phyloP scores from a whole-genome alignment of 2,329 filamentous ascomycete genomes.

The Colletotrichum lindemuthianum region DNA sequence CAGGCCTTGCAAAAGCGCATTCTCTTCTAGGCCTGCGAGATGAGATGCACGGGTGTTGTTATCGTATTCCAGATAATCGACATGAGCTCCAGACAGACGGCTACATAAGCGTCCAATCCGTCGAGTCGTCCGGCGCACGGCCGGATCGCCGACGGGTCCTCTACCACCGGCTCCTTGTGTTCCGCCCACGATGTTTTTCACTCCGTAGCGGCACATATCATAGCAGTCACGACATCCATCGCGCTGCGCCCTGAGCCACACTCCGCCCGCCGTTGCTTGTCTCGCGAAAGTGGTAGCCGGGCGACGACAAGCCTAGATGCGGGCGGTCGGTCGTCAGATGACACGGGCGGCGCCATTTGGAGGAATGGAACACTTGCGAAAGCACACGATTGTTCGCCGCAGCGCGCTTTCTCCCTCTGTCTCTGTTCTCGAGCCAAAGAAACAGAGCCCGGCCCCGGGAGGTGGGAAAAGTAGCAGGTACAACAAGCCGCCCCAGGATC shows the following conservation, averaged over 20 bases:
- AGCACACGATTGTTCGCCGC: slow-evolving; percentile 26
- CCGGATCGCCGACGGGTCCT: slow-evolving; percentile 21
- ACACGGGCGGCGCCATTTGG: slow-evolving; percentile 24
- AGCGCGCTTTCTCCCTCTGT: slow-evolving; percentile 9
- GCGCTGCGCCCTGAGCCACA: slow-evolving; percentile 6
- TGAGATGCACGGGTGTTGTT: slow-evolving; percentile 31
- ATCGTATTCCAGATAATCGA: slow-evolving; percentile 27
- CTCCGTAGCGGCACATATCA: slow-evolving; percentile 25
- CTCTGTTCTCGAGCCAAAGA: background rate
- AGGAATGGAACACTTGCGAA: slow-evolving; percentile 34
- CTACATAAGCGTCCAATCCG: slow-evolving; percentile 29
- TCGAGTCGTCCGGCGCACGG: slow-evolving; percentile 31
- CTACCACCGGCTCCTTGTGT: background rate
- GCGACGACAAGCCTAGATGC: slow-evolving; percentile 20
- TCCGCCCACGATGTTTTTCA: background rate
- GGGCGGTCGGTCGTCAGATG: slow-evolving; percentile 31
- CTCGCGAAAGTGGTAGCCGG: slow-evolving; percentile 18
- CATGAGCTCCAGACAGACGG: slow-evolving; percentile 24
- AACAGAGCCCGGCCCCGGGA: background rate
- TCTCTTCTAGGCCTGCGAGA: slow-evolving; percentile 10
- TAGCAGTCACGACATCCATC: slow-evolving; percentile 26
- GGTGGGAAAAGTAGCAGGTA: slow-evolving; percentile 18
- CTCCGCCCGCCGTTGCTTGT: slow-evolving; percentile 11
- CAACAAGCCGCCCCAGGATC: background rate
- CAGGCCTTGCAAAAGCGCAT: slow-evolving; percentile 17